Percentiles rank a stretch among this genome's conserved stretches.
Evolutionary conservation across 2,329 filamentous ascomycete species (phyloP).

Genomic region (Phoma sp.): DNA sequence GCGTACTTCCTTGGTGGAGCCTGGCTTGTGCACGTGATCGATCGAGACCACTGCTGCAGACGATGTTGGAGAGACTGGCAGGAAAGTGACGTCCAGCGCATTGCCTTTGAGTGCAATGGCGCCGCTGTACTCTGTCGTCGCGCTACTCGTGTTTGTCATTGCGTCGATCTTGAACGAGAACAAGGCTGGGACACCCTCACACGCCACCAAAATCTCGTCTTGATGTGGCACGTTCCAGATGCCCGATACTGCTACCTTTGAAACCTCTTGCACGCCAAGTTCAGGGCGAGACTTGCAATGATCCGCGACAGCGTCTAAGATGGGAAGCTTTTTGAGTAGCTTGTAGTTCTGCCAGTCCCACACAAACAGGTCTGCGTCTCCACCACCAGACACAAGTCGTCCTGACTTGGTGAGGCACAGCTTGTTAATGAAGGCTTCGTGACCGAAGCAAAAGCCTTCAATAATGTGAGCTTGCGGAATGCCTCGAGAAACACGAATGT

Average conservation of each 20-base stretch:
- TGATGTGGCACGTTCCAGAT: slow-evolving; percentile 54
- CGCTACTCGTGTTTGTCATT: slow-evolving; percentile 46
- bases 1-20: slow-evolving; percentile 54
- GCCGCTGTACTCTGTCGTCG: slow-evolving; percentile 46
- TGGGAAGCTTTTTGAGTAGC: slow-evolving; percentile 61
- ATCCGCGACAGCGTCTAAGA: slow-evolving; percentile 32
- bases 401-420: slow-evolving; percentile 70
- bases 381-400: slow-evolving; percentile 84
- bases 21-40: slow-evolving; percentile 59
- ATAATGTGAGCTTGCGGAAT: slow-evolving; percentile 86
- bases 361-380: slow-evolving; percentile 76
- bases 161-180: slow-evolving; percentile 65
- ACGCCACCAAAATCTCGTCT: slow-evolving; percentile 48
- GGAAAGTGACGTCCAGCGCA: slow-evolving; percentile 62
- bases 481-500: slow-evolving; percentile 86
- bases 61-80: slow-evolving; percentile 18
- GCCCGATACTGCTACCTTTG: slow-evolving; percentile 57
- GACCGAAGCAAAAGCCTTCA: slow-evolving; percentile 86
- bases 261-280: slow-evolving; percentile 17
- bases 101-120: slow-evolving; percentile 66
- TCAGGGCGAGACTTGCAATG: slow-evolving; percentile 28
- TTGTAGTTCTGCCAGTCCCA: slow-evolving; percentile 77
- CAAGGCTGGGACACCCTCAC: slow-evolving; percentile 62
- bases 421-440: slow-evolving; percentile 81
- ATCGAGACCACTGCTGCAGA: slow-evolving; percentile 56